Evolutionary conservation across 1,284 basidiomycete genomes (phyloP), one percentile per base, ranked within the genome.

Genomic region (Pseudozyma pruni): DNA sequence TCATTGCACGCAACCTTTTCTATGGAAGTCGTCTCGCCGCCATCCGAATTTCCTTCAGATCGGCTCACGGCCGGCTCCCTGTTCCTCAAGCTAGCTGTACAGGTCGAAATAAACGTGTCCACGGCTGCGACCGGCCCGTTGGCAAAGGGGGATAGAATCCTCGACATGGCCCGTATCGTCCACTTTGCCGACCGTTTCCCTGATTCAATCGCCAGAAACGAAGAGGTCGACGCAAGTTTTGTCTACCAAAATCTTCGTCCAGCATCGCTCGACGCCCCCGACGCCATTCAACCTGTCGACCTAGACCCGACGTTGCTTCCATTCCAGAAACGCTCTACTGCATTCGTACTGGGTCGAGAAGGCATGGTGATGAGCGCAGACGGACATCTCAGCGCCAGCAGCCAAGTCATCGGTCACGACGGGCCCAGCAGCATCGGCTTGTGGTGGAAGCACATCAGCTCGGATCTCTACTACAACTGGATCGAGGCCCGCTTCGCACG

Each of bases 341-440:
- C 66, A 1, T 80, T 81, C 31, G 47, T 81, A 9, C 69, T 81
- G 1, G 72, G 69, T 22, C 62, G 80, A 14, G 79, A 81, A 55
- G 77, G 76, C n/a, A 62, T 49, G 40, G 13, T 31, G 0, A 13
- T 73, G 10, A 47, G 44, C 22, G n/a, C 42, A 11, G 2, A 25
- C 1, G 67, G 67, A 20, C 17, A 13, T 8, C 40, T 46, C 14
- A 44, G 22, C 9, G 20, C 49, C 23, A 54, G 22, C 27, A 47
- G 35, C 19, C 32, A n/a, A 8, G 33, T 59, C 35, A 54, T 69
- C 16, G 49, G 51, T 9, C 45, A 47, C n/a, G 35, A 37, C 34
- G 74, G 69, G 19, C 20, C 42, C 1, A 31, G 38, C 20, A 31
- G 49, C n/a, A 32, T 75, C 10, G 78, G 80, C 8, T 62, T 79